phyloP scores from a whole-genome alignment of 495 filamentous ascomycete genomes.

The Melanomma pulvis-pyrius region DNA sequence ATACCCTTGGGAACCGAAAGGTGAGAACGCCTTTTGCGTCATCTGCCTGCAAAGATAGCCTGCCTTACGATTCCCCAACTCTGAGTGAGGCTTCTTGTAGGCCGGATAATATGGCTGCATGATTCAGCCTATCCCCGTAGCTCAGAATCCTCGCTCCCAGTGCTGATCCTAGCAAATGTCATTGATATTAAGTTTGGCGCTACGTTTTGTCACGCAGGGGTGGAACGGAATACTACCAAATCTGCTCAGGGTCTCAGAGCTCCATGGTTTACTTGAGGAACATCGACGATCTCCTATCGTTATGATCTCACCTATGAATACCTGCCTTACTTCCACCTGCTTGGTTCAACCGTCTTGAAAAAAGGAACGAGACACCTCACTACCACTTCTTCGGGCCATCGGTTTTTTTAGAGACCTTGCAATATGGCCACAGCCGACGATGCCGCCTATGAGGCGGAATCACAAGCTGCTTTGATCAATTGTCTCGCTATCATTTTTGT shows the following conservation, averaged over 20 bases:
- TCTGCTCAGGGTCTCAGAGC: neutral
- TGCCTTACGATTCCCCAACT: neutral
- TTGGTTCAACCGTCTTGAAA: neutral
- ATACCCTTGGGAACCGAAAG: neutral
- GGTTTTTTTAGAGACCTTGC: neutral
- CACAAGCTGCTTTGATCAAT: slow-evolving; percentile 17
- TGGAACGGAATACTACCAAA: slow-evolving; percentile 8
- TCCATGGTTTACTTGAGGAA: neutral
- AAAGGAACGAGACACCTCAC: neutral
- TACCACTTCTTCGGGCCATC: neutral
- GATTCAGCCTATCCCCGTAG: slow-evolving; percentile 21
- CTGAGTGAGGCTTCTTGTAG: neutral
- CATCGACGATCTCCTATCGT: neutral
- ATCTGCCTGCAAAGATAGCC: neutral
- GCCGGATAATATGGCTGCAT: slow-evolving; percentile 8
- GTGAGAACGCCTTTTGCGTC: slow-evolving; percentile 11
- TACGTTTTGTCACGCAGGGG: neutral
- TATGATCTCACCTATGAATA: neutral
- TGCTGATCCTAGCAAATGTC: slow-evolving; percentile 16
- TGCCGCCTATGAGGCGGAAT: slow-evolving; percentile 1
- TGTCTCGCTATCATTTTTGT: slow-evolving; percentile 24
- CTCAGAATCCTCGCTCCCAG: neutral
- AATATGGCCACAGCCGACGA: slow-evolving; percentile 8
- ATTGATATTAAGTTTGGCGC: slow-evolving; percentile 12
- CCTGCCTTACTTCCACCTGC: neutral